Evolutionary conservation across 2,329 filamentous ascomycete genomes (phyloP).

Genomic region (Colletotrichum orbiculare): DNA sequence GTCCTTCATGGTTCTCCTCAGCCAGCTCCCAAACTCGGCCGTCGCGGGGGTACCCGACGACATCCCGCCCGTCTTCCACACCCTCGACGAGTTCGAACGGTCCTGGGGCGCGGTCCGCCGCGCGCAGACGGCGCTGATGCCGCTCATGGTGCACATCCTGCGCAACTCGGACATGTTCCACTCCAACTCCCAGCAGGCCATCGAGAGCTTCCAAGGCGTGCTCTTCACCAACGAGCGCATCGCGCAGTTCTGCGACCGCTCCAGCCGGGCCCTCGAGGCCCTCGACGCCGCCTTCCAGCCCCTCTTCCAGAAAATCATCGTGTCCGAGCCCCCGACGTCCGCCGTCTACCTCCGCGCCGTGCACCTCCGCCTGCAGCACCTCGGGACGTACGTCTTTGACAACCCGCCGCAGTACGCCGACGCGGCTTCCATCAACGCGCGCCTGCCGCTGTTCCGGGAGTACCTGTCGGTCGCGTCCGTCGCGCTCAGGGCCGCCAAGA

Average conservation of each 20-base stretch:
- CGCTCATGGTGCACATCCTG: constrained; percentile 39
- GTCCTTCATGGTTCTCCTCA: constrained; percentile 42
- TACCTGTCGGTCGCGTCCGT: constrained; percentile 46
- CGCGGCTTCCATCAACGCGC: constrained; percentile 36
- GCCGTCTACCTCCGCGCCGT: constrained; percentile 45
- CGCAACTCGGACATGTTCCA: constrained; percentile 23
- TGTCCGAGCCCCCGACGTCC: constrained; percentile 40
- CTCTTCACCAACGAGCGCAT: constrained; percentile 38
- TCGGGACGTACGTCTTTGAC: constrained; percentile 44
- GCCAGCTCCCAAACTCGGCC: constrained; percentile 36
- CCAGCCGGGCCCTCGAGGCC: constrained; percentile 25
- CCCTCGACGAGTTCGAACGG: constrained; percentile 42
- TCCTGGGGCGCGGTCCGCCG: constrained; percentile 37
- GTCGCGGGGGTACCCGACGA: constrained; percentile 10
- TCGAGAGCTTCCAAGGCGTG: constrained; percentile 34
- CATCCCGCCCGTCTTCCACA: constrained; percentile 39
- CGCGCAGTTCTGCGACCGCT: constrained; percentile 34
- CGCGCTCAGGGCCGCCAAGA: constrained; percentile 39
- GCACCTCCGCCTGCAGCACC: constrained; percentile 46
- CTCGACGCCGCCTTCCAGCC: constrained; percentile 46
- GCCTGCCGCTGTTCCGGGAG: constrained; percentile 46
- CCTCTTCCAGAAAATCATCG: constrained; percentile 46
- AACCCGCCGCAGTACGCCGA: constrained; percentile 43
- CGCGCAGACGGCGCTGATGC: constrained; percentile 34
- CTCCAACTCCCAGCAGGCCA: constrained; percentile 25